phyloP scores from a whole-genome alignment of 345 rosid species.

The Dipteronia sinensis region DNA sequence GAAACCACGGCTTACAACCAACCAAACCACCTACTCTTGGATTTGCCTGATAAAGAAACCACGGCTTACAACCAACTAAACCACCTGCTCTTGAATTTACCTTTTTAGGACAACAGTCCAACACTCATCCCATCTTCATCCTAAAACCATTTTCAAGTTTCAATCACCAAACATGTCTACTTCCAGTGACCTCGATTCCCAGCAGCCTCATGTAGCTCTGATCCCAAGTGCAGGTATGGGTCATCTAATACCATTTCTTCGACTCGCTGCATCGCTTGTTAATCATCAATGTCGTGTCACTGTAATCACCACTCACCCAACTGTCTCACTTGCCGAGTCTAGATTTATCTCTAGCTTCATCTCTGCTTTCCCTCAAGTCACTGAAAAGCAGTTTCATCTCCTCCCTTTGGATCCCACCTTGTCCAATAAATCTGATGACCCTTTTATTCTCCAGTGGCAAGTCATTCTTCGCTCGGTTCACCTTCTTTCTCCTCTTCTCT shows the following conservation, averaged over 20 bases:
- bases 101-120: no score
- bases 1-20: not conserved
- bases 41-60: not conserved
- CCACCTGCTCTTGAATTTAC: not conserved
- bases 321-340: constrained; percentile 42
- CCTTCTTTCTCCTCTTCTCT: constrained; percentile 33
- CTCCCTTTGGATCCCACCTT: constrained; percentile 17
- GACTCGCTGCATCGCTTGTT: constrained; percentile 37
- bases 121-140: not conserved
- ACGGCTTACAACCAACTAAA: not conserved
- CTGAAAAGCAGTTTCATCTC: constrained; percentile 26
- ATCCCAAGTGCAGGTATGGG: constrained; percentile 50
- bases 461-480: constrained; percentile 39
- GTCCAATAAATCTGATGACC: constrained; percentile 26
- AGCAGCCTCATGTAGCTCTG: constrained; percentile 36
- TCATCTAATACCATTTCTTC: constrained; percentile 49
- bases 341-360: constrained; percentile 33
- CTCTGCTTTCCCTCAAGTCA: constrained; percentile 33
- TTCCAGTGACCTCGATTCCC: not conserved
- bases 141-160: not conserved
- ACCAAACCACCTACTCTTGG: not conserved
- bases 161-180: not conserved
- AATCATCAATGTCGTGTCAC: constrained; percentile 36
- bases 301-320: constrained; percentile 37
- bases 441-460: constrained; percentile 39